Percentiles rank a stretch among this genome's conserved stretches.
Evolutionary conservation across 176 grass and related monocot genomes (phyloP).

Genomic region (Calamus simplicifolius): DNA sequence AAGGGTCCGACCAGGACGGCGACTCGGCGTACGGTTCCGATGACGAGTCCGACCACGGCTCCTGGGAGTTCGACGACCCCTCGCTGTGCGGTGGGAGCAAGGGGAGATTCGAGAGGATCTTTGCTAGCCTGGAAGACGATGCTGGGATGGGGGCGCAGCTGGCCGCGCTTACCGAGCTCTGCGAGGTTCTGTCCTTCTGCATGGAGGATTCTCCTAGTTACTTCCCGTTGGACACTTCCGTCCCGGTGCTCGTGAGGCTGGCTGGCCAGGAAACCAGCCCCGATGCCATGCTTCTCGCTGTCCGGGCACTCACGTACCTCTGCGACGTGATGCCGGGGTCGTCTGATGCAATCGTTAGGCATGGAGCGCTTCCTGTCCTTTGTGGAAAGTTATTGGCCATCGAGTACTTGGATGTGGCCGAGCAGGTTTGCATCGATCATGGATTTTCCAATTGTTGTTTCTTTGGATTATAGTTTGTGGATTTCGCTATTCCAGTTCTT

Average conservation of each 20-base stretch:
- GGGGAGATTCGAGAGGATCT: slow-evolving; percentile 44
- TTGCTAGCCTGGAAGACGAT: slow-evolving; percentile 45
- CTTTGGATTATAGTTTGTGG: no score
- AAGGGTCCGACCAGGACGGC: slow-evolving; percentile 9
- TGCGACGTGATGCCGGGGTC: slow-evolving; percentile 83
- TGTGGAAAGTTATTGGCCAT: slow-evolving; percentile 57
- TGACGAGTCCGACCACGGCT: not conserved
- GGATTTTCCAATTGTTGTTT: no score
- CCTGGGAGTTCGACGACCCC: slow-evolving; percentile 13
- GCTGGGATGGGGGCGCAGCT: slow-evolving; percentile 27
- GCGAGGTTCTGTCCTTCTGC: slow-evolving; percentile 91
- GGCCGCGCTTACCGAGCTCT: slow-evolving; percentile 63
- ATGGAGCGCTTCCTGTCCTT: slow-evolving; percentile 71
- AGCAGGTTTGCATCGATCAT: slow-evolving; percentile 49
- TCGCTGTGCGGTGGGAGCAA: slow-evolving; percentile 6
- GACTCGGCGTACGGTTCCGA: slow-evolving; percentile 48
- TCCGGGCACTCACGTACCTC: slow-evolving; percentile 85
- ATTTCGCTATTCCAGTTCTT: no score
- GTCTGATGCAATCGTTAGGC: slow-evolving; percentile 51
- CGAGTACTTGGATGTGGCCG: slow-evolving; percentile 85
- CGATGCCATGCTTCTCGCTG: slow-evolving; percentile 63
- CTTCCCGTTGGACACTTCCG: slow-evolving; percentile 53
- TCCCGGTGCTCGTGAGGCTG: slow-evolving; percentile 56
- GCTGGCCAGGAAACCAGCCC: slow-evolving; percentile 26
- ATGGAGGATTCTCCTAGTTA: slow-evolving; percentile 43